These are phyloP conservation scores for Pleurotus cornucopiae DNA, from an alignment of 768 basidiomycete species.

Conservation along the genomic window DNA sequence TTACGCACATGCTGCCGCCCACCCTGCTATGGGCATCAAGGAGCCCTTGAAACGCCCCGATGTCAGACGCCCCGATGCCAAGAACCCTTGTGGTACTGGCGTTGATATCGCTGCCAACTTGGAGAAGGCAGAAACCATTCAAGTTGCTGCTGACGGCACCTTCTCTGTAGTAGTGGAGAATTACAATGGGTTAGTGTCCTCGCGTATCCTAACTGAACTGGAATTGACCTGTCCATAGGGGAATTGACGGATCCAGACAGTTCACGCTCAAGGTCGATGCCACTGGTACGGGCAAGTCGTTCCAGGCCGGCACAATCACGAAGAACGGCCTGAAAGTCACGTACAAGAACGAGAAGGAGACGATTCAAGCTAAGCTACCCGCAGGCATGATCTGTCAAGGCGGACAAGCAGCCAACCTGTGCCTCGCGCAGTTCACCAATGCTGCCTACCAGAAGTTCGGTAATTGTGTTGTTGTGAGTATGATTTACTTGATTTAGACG, in stretches of 20 bases:
- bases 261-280: constrained; percentile 42
- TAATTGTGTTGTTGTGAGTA: constrained; percentile 44
- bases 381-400: constrained; percentile 47
- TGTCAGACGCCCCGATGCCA: constrained; percentile 27
- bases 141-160: constrained; percentile 36
- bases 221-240: constrained; percentile 19
- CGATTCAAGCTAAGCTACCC: constrained; percentile 41
- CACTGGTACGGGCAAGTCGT: constrained; percentile 35
- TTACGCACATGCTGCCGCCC: constrained; percentile 36
- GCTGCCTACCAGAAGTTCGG: constrained; percentile 41
- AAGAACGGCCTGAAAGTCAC: constrained; percentile 42
- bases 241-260: constrained; percentile 42
- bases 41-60: constrained; percentile 25
- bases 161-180: constrained; percentile 37
- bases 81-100: constrained; percentile 34
- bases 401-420: constrained; percentile 37
- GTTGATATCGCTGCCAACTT: constrained; percentile 36
- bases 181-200: constrained; percentile 41
- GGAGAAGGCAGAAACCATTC: constrained; percentile 31
- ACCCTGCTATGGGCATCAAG: constrained; percentile 36
- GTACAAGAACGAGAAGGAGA: constrained; percentile 34
- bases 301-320: constrained; percentile 32
- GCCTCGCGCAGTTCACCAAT: constrained; percentile 48
- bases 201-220: no score
- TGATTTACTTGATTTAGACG: no score